phyloP scores from a whole-genome alignment of 202 grass and related monocot genomes.

The Musa balbisiana region DNA sequence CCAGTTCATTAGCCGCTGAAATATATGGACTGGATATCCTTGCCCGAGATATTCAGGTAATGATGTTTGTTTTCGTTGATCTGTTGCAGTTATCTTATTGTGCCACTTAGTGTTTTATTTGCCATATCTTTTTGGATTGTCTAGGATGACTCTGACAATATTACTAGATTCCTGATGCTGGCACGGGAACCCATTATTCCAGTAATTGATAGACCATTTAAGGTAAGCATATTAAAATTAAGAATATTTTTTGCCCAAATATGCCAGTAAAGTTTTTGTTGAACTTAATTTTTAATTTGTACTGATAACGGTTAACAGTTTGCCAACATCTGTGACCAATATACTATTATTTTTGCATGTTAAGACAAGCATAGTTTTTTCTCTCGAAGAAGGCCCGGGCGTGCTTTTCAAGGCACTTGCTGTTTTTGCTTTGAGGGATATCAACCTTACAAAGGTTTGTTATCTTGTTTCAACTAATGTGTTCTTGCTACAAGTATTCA shows the following conservation, averaged over 20 bases:
- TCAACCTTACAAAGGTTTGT: slow-evolving; percentile 82
- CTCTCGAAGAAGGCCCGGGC: slow-evolving; percentile 86
- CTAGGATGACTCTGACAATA: slow-evolving; percentile 88
- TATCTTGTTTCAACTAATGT: slow-evolving; percentile 22
- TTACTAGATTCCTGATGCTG: slow-evolving; percentile 89
- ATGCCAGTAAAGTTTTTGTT: background rate
- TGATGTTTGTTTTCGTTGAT: slow-evolving; percentile 25
- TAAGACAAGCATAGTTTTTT: slow-evolving; percentile 95
- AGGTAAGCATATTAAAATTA: slow-evolving; percentile 34
- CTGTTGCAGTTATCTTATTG: slow-evolving; percentile 12
- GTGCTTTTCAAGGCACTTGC: slow-evolving; percentile 91
- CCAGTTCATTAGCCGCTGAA: slow-evolving; percentile 82
- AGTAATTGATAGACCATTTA: slow-evolving; percentile 66
- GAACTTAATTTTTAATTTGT: background rate
- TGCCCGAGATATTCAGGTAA: slow-evolving; percentile 88
- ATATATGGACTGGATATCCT: slow-evolving; percentile 86
- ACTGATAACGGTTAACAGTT: no score
- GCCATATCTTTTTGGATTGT: slow-evolving; percentile 22
- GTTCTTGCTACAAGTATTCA: background rate
- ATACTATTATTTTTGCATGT: slow-evolving; percentile 19
- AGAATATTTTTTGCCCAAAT: background rate
- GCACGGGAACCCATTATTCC: slow-evolving; percentile 84
- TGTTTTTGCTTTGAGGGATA: slow-evolving; percentile 82
- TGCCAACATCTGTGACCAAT: background rate
- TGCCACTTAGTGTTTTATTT: slow-evolving; percentile 3